phyloP scores from a whole-genome alignment of 1,284 basidiomycete genomes.

The Fistulinella cinereoalba region DNA sequence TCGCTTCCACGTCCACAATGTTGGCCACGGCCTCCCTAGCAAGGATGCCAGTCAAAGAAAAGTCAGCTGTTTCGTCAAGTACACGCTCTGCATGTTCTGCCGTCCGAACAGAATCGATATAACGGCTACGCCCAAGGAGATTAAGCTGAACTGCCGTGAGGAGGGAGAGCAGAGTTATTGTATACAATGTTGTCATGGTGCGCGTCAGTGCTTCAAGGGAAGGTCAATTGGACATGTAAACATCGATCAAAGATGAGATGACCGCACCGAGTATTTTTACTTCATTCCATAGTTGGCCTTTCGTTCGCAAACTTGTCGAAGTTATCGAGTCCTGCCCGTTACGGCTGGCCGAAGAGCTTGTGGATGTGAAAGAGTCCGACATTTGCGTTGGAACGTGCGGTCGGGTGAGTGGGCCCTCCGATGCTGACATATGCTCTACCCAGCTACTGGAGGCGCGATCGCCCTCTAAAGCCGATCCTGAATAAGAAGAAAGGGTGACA shows the following conservation, averaged over 20 bases:
- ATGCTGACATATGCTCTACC: slow-evolving; percentile 44
- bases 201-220: slow-evolving; percentile 70
- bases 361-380: slow-evolving; percentile 41
- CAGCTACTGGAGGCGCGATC: slow-evolving; percentile 45
- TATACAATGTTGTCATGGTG: slow-evolving; percentile 82
- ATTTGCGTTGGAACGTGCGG: slow-evolving; percentile 19
- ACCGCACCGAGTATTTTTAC: slow-evolving; percentile 74
- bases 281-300: slow-evolving; percentile 79
- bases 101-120: slow-evolving; percentile 68
- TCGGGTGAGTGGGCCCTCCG: slow-evolving; percentile 7
- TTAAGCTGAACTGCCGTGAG: slow-evolving; percentile 83
- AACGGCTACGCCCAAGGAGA: slow-evolving; percentile 78
- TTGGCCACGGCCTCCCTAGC: slow-evolving; percentile 24
- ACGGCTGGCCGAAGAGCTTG: slow-evolving; percentile 36
- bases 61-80: slow-evolving; percentile 38
- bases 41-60: slow-evolving; percentile 27
- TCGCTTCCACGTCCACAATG: slow-evolving; percentile 24
- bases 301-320: slow-evolving; percentile 41
- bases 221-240: slow-evolving; percentile 3
- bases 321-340: slow-evolving; percentile 8
- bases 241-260: neutral
- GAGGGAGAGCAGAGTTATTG: slow-evolving; percentile 75
- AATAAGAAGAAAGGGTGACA: slow-evolving; percentile 36
- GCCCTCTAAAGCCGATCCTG: slow-evolving; percentile 25
- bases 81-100: slow-evolving; percentile 59